phyloP scores from a whole-genome alignment of 2,329 filamentous ascomycete genomes.

The Sclerotinia sclerotiorum region DNA sequence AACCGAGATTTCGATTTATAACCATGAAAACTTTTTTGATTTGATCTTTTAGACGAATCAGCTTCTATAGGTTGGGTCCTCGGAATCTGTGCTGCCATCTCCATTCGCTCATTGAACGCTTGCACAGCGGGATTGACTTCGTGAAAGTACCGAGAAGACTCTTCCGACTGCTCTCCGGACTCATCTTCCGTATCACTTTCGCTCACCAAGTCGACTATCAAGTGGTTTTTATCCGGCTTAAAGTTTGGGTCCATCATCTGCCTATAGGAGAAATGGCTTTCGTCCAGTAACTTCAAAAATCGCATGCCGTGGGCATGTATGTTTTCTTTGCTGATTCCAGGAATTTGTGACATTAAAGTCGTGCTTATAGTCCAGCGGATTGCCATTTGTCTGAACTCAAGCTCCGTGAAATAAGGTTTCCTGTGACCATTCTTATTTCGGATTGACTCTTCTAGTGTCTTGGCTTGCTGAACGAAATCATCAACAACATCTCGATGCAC shows the following conservation, averaged over 20 bases:
- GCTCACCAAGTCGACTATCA: constrained; percentile 54
- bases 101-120: constrained; percentile 18
- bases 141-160: constrained; percentile 10
- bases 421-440: constrained; percentile 58
- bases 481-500: constrained; percentile 64
- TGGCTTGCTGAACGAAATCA: constrained; percentile 64
- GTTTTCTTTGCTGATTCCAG: constrained; percentile 61
- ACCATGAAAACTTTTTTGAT: background rate
- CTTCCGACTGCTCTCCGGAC: constrained; percentile 22
- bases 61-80: background rate
- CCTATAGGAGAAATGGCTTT: constrained; percentile 49
- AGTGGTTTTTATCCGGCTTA: constrained; percentile 39
- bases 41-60: constrained; percentile 6
- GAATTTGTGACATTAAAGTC: constrained; percentile 62
- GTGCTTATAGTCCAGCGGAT: constrained; percentile 63
- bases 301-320: constrained; percentile 60
- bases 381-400: constrained; percentile 70
- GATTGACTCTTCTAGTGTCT: constrained; percentile 58
- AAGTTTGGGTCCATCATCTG: constrained; percentile 48
- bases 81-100: background rate
- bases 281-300: constrained; percentile 59
- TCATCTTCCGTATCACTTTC: constrained; percentile 33
- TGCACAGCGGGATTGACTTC: constrained; percentile 18
- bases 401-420: constrained; percentile 65
- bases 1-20: background rate